phyloP scores from a whole-genome alignment of 176 grass and related monocot species.

The Phyllostachys edulis region DNA sequence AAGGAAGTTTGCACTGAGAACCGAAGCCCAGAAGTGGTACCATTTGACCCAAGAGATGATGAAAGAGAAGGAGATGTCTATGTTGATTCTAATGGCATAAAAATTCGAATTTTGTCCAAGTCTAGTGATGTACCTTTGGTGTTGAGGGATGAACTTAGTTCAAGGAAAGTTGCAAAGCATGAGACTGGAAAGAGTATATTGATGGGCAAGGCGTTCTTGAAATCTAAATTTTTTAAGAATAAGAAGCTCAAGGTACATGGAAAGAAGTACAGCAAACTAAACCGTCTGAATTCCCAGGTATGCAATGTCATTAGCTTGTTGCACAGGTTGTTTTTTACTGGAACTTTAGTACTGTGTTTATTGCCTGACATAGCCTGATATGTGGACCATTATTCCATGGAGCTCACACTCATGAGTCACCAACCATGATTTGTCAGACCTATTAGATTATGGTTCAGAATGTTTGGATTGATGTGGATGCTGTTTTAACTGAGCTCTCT shows the following conservation, averaged over 20 bases:
- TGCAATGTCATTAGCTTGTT: constrained; percentile 21
- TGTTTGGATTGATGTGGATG: not conserved
- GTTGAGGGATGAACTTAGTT: constrained; percentile 37
- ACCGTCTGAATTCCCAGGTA: constrained; percentile 67
- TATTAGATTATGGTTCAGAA: constrained; percentile 3
- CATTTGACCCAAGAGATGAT: constrained; percentile 40
- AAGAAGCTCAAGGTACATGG: constrained; percentile 62
- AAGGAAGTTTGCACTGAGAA: constrained; percentile 38
- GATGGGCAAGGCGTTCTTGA: constrained; percentile 32
- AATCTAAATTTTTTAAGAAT: constrained; percentile 48
- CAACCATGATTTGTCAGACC: not conserved
- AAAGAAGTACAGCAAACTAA: constrained; percentile 55
- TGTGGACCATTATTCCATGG: constrained; percentile 36
- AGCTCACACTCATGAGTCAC: not conserved
- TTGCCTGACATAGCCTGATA: constrained; percentile 14
- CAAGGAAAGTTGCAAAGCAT: constrained; percentile 44
- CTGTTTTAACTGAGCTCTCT: constrained; percentile 18
- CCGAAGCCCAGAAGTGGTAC: constrained; percentile 36
- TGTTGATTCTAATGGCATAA: constrained; percentile 95
- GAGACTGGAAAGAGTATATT: constrained; percentile 47
- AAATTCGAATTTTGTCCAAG: constrained; percentile 82
- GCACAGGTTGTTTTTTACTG: not conserved
- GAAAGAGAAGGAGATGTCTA: constrained; percentile 69
- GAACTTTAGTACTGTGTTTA: constrained; percentile 18
- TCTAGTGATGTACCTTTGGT: constrained; percentile 35